Evolutionary conservation across 331 rosid genomes (phyloP).

Genomic region (Pyracantha coccinea): DNA sequence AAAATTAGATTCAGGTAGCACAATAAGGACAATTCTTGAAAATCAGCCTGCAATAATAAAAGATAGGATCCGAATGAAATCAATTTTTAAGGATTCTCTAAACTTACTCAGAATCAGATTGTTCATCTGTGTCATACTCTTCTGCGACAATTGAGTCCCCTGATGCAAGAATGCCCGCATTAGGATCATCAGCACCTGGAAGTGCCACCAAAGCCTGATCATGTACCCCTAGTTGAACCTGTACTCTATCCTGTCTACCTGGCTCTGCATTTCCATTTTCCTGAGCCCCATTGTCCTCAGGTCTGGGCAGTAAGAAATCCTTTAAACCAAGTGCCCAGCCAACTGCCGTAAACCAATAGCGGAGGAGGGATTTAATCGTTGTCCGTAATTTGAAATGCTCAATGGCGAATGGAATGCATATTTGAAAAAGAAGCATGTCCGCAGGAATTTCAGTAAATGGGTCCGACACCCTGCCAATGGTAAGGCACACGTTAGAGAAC

Average conservation of each 20-base stretch:
- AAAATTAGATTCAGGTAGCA: background rate
- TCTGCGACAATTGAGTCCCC: slow-evolving; percentile 45
- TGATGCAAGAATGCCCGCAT: slow-evolving; percentile 33
- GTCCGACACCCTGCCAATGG: slow-evolving; percentile 78
- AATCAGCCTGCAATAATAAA: background rate
- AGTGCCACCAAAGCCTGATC: slow-evolving; percentile 57
- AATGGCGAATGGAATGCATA: slow-evolving; percentile 93
- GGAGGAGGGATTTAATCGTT: slow-evolving; percentile 83
- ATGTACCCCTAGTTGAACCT: slow-evolving; percentile 54
- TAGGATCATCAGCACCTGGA: slow-evolving; percentile 54
- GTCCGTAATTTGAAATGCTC: slow-evolving; percentile 97
- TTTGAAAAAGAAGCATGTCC: slow-evolving; percentile 97
- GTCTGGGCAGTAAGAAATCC: slow-evolving; percentile 79
- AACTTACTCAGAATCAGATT: slow-evolving; percentile 95
- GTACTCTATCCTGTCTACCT: slow-evolving; percentile 76
- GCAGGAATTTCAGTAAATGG: slow-evolving; percentile 99
- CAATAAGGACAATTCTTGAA: background rate
- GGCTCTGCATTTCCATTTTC: slow-evolving; percentile 88
- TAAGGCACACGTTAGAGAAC: slow-evolving; percentile 6
- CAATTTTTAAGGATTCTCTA: background rate
- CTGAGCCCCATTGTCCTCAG: slow-evolving; percentile 69
- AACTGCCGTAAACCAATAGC: slow-evolving; percentile 84
- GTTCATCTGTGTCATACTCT: slow-evolving; percentile 78
- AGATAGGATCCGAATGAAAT: background rate
- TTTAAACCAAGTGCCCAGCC: slow-evolving; percentile 98